phyloP scores from a whole-genome alignment of 805 yeast species.

The Cyberlindnera lachancei region DNA sequence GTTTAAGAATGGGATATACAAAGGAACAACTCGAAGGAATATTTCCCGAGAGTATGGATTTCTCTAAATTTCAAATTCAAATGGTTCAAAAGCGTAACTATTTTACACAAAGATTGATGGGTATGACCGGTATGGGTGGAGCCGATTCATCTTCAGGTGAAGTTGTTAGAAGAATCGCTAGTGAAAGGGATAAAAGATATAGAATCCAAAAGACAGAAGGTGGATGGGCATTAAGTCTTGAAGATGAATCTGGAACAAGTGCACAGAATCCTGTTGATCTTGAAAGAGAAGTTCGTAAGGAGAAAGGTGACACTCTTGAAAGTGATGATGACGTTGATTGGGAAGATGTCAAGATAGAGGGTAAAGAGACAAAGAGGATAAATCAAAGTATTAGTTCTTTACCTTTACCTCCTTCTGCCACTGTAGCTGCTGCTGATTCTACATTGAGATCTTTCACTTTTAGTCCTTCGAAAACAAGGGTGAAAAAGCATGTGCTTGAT shows the following conservation, averaged over 20 bases:
- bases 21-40: constrained; percentile 78
- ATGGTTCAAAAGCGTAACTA: constrained; percentile 89
- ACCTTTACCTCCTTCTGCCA: constrained; percentile 26
- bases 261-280: constrained; percentile 41
- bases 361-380: constrained; percentile 18
- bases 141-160: constrained; percentile 22
- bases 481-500: constrained; percentile 7
- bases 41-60: constrained; percentile 83
- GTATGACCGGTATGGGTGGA: constrained; percentile 66
- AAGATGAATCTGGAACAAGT: constrained; percentile 30
- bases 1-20: constrained; percentile 92
- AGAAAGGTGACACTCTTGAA: constrained; percentile 8
- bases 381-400: constrained; percentile 37
- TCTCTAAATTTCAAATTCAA: constrained; percentile 86
- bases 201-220: constrained; percentile 66
- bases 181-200: constrained; percentile 74
- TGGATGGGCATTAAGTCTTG: constrained; percentile 77
- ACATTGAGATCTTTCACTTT: constrained; percentile 15
- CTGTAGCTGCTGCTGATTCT: constrained; percentile 11
- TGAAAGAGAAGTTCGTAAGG: constrained; percentile 22
- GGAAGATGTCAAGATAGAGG: constrained; percentile 56
- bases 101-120: constrained; percentile 81
- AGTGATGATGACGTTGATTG: constrained; percentile 40
- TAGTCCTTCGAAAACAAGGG: constrained; percentile 15
- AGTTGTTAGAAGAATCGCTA: constrained; percentile 54